Evolutionary conservation across 1,139 yeast genomes (phyloP), one percentile per base, ranked within the genome.

Genomic region (Pichia sp.): DNA sequence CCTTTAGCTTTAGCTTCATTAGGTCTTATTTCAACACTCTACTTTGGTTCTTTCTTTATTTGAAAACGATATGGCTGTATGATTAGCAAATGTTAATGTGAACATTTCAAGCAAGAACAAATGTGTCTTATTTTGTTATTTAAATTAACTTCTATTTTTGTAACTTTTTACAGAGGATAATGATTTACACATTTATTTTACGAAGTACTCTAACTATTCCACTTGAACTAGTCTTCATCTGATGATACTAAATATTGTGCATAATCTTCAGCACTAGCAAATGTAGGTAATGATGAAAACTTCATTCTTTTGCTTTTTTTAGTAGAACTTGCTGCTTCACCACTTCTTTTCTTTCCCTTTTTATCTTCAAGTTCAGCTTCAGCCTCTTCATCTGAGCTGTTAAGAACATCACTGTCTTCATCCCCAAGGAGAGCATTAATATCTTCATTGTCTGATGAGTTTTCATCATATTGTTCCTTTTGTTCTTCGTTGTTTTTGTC

Each of bases 241-340:
- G 80, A 84, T 7, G 85, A 81, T 43, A 76, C 74, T 64, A 87
- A 69, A 60, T 83, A 84, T 62, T 84, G 73, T 23, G 95, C 84
- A 64, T 89, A 90, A 56, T 88, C 96, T 42, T 86, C 96, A 11
- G 82, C 95, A 43, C 94, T 82, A 2, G 96, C 97, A 70, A 88
- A 90, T 22, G 82, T 76, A 22, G 97, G 97, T 55, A 90, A 70
- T 50, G 76, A 79, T 62, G 76, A 81, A 60, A 84, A 69, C 66
- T 79, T 83, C 55, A 73, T 68, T 63, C 73, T 80, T 72, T 81
- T 82, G 37, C 73, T 64, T 57, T 72, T 75, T 65, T 29, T 63
- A 63, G 54, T 64, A 62, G 40, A 25, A 7, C 15, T 36, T 7
- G 32, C 7, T 7, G 32, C 7, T 12, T 39, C 45, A 54, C 52